A percentile compares a stretch with the other conserved stretches of the same genome.
phyloP scores from a whole-genome alignment of 352 stramenopile species.

The Globisporangium mamillatum region DNA sequence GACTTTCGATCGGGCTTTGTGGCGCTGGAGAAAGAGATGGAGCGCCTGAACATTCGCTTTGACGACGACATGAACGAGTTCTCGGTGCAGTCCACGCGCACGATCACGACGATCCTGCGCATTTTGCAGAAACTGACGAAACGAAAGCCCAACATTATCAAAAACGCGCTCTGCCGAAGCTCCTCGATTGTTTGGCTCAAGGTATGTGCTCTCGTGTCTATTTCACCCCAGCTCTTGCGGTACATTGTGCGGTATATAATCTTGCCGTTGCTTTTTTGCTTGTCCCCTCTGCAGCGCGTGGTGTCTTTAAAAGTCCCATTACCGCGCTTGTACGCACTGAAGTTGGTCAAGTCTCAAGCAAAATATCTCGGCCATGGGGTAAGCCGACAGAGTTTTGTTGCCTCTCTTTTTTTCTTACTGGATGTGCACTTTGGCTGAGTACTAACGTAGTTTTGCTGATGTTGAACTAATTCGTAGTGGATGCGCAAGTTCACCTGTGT shows the following conservation, averaged over 20 bases:
- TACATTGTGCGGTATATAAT: background rate
- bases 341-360: conserved; percentile 83
- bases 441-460: conserved; percentile 3
- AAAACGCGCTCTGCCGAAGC: conserved; percentile 67
- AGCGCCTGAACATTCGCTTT: conserved; percentile 55
- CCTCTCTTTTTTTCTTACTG: background rate
- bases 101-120: conserved; percentile 71
- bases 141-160: conserved; percentile 83
- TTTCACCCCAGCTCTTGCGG: too few relatives aligned
- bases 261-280: background rate
- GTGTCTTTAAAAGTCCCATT: conserved; percentile 64
- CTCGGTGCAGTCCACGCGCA: conserved; percentile 59
- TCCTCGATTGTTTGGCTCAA: conserved; percentile 83
- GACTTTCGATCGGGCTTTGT: conserved; percentile 55
- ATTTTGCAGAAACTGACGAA: conserved; percentile 85
- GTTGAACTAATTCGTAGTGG: conserved; percentile 39
- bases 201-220: conserved; percentile 20
- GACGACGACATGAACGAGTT: conserved; percentile 76
- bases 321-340: conserved; percentile 72
- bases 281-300: conserved; percentile 37
- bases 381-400: conserved; percentile 5
- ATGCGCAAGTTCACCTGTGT: conserved; percentile 85
- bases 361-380: conserved; percentile 82
- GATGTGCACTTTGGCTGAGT: background rate
- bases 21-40: conserved; percentile 54